Base-by-base conservation (phyloP, 192 early-diverging fungal species). In the Dimargaris cristalligena region DNA sequence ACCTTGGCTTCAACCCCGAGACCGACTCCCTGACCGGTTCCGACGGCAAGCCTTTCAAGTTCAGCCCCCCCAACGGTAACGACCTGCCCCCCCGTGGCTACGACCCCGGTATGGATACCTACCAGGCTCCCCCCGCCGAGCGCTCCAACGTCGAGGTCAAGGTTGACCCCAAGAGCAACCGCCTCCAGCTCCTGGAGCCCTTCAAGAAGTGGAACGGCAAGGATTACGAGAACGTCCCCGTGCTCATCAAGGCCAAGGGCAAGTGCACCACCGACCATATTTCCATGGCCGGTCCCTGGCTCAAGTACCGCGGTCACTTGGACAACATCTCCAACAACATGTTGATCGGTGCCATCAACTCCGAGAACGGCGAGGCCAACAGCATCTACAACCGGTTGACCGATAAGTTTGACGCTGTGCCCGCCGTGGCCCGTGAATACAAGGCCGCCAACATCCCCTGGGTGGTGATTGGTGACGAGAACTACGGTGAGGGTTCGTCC, bases 181-280 rank as follows among this genome's bases (percentile, higher is more conserved):
- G 94, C 64, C 82, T 98, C 64, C 94, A 98, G 79, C 74, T 92
- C 25, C 77, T 95, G 11, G 68, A 78, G 67, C 89, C 91, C 20
- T 98, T 98, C 71, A 63, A 61, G 51, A 71, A 86, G 63, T 98
- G 92, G 91, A 70, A 92, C 73, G 89, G 92, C 64, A 76, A 86
- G 67, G 92, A 98, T 61, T 74, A 87, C 60, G 72, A 78, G 61
- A 69, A 89, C 51, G 65, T 90, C 33, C 84, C 84, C 30, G 80
- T 98, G 34, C 82, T 98, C 69, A 92, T 94, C 73, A 98, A 98
- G 79, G 90, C 85, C 62, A 80, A 82, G 68, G 94, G 94, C 69
- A 98, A 98, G 80, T 98, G 94, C 80, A 98, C 94, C 33, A 98
- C 94, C 26, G 94, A 98, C 71, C 94, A 98, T 75, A 98, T 98